These are phyloP conservation scores for Sapria himalayana DNA, from an alignment of 345 rosid genomes.

Conservation along the genomic window DNA sequence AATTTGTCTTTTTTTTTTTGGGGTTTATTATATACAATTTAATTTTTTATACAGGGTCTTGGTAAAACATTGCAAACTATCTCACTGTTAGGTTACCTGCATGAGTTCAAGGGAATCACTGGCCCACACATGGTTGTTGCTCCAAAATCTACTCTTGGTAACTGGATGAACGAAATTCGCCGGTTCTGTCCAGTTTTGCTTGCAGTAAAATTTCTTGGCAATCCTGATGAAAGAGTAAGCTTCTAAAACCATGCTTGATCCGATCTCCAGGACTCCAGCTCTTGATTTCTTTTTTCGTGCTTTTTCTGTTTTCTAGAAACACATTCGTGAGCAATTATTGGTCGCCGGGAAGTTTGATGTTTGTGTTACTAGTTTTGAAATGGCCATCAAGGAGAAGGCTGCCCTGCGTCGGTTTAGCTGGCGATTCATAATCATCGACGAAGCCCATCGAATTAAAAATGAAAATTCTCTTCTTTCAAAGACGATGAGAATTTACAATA, in stretches of 20 bases:
- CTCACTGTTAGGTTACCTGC: conserved; percentile 80
- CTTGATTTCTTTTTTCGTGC: too few relatives aligned
- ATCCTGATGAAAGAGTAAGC: conserved; percentile 93
- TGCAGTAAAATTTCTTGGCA: conserved; percentile 89
- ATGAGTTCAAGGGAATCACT: conserved; percentile 81
- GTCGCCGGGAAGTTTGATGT: conserved; percentile 98
- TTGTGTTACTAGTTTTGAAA: conserved; percentile 96
- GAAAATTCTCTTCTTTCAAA: conserved; percentile 92
- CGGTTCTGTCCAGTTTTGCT: conserved; percentile 90
- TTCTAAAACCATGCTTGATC: neutral
- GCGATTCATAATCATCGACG: conserved; percentile 94
- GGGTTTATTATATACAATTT: neutral
- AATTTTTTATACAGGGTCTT: conserved; percentile 41
- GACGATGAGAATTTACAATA: conserved; percentile 76
- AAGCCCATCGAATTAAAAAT: conserved; percentile 91
- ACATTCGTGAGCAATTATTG: conserved; percentile 76
- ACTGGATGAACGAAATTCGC: conserved; percentile 98
- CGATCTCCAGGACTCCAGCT: too few relatives aligned
- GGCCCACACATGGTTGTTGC: conserved; percentile 99
- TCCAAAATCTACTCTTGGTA: conserved; percentile 98
- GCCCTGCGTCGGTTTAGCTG: conserved; percentile 84
- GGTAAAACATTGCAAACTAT: conserved; percentile 98
- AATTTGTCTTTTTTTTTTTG: neutral
- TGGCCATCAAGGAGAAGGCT: conserved; percentile 97
- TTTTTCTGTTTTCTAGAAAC: conserved; percentile 28